Evolutionary conservation across 2,329 filamentous ascomycete genomes (phyloP), one percentile per base, ranked within the genome.

Genomic region (Colletotrichum karsti): DNA sequence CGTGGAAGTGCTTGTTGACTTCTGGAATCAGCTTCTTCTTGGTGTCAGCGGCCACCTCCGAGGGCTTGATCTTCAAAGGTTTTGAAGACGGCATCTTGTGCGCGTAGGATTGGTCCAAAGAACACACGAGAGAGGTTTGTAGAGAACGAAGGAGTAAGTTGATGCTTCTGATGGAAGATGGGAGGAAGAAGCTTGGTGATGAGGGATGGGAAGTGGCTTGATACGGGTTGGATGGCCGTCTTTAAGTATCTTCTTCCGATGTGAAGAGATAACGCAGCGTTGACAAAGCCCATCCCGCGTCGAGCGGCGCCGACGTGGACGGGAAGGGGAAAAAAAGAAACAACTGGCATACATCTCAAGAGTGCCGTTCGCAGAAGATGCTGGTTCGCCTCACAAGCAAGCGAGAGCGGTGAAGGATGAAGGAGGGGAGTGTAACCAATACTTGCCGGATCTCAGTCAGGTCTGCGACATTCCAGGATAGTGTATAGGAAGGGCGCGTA

Each of bases 21-120:
- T 87, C 81, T 15, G 91, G 91, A 71, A 93, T 90, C 75, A 90
- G 92, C 66, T 86, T 85, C 73, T 85, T 87, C 78, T 93, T 93
- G n/a, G 91, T 91, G 76, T 93, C 91, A 26, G 89, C 87, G 61
- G 92, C 92, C 60, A 94, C 88, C 71, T 93, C 91, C 42, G 90
- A 88, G 12, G 89, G 87, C 78, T 90, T 91, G 50, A 85, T 85
- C 78, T 86, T 90, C 61, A 85, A 82, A 54, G 84, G 83, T 74
- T 70, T 71, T 26, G 67, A 68, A 13, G 69, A 70, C 24, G 69
- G 67, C 67, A 70, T 70, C 39, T 18, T 28, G 42, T n/a, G 33
- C 39, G 46, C n/a, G 48, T 15, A 22, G 12, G 10, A 33, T 18
- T 28, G 44, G 35, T 20, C 20, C 30, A 37, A 63, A 15, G n/a